Evolutionary conservation across 305 asterid genomes (phyloP).

Genomic region (Plantago rigida): DNA sequence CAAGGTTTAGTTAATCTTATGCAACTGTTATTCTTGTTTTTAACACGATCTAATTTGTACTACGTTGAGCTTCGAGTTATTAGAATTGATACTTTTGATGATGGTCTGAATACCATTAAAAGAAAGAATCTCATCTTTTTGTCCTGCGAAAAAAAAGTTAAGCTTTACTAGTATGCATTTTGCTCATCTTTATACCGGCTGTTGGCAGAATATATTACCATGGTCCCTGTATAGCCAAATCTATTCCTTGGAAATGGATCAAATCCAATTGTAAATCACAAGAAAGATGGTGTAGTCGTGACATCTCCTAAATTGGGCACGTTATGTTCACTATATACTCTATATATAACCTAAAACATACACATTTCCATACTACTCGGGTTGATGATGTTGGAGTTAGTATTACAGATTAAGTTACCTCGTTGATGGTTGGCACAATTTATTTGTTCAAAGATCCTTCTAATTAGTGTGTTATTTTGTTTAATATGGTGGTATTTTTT

Average conservation of each 20-base stretch:
- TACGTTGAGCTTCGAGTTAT: background rate
- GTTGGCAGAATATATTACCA: background rate
- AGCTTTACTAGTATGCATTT: background rate
- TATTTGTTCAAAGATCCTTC: too few relatives aligned
- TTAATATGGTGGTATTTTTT: too few relatives aligned
- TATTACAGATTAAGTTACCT: too few relatives aligned
- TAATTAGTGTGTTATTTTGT: too few relatives aligned
- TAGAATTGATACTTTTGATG: constrained; percentile 1
- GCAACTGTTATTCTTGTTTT: background rate
- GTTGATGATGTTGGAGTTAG: too few relatives aligned
- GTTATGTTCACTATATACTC: background rate
- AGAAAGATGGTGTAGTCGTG: too few relatives aligned
- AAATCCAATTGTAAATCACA: background rate
- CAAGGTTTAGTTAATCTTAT: background rate
- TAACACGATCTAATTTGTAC: background rate
- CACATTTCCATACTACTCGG: too few relatives aligned
- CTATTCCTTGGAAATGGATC: background rate
- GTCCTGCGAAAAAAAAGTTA: background rate
- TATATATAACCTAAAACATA: too few relatives aligned
- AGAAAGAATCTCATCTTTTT: background rate
- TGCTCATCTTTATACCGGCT: background rate
- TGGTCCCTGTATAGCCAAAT: background rate
- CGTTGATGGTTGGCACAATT: too few relatives aligned
- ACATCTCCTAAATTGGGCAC: too few relatives aligned
- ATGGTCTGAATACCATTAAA: constrained; percentile 1